These are phyloP conservation scores for Infundibulicybe gibba DNA, from an alignment of 768 basidiomycete genomes.

Conservation along the genomic window DNA sequence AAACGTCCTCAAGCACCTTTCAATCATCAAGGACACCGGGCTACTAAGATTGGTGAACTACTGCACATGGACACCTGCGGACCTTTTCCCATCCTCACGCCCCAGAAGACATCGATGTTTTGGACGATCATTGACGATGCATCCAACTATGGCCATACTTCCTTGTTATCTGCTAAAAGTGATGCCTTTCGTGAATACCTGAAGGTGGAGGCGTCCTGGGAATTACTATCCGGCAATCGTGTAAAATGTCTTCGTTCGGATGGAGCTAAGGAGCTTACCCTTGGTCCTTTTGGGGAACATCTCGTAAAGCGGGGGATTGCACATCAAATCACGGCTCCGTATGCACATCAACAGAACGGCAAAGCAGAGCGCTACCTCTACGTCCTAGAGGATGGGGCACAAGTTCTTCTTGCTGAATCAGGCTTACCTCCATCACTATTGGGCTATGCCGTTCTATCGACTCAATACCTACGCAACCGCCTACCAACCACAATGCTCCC, in stretches of 20 bases:
- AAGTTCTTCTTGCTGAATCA: slow-evolving; percentile 16
- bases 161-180: slow-evolving; percentile 1
- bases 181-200: slow-evolving; percentile 3
- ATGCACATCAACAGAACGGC: slow-evolving; percentile 29
- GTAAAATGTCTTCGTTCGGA: slow-evolving; percentile 11
- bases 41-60: slow-evolving; percentile 8
- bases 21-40: slow-evolving; percentile 5
- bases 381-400: slow-evolving; percentile 17
- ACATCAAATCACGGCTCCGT: slow-evolving; percentile 17
- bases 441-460: slow-evolving; percentile 16
- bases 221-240: slow-evolving; percentile 1
- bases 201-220: neutral
- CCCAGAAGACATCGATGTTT: slow-evolving; percentile 6
- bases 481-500: slow-evolving; percentile 19
- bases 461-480: slow-evolving; percentile 16
- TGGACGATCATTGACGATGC: slow-evolving; percentile 12
- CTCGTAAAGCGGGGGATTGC: slow-evolving; percentile 13
- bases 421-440: slow-evolving; percentile 17
- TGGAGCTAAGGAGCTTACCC: slow-evolving; percentile 13
- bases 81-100: slow-evolving; percentile 13
- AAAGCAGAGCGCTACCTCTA: slow-evolving; percentile 23
- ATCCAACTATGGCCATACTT: slow-evolving; percentile 11
- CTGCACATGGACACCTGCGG: slow-evolving; percentile 23
- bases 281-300: slow-evolving; percentile 1
- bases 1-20: slow-evolving; percentile 15